A percentile compares a stretch with the other conserved stretches of the same genome.
phyloP scores from a whole-genome alignment of 2,329 filamentous ascomycete genomes.

The Arthrobotrys sinensis region DNA sequence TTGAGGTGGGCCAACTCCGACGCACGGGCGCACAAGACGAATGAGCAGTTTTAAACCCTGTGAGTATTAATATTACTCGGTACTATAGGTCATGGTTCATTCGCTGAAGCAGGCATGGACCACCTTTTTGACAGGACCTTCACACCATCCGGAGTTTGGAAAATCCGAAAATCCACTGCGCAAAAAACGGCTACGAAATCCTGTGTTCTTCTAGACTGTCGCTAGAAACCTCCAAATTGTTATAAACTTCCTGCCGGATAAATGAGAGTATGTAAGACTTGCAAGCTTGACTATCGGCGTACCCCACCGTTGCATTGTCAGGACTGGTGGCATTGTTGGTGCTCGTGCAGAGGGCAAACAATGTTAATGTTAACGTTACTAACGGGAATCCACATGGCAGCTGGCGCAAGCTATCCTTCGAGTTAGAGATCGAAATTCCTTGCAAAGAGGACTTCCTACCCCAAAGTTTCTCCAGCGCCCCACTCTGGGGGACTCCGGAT shows the following conservation, averaged over 20 bases:
- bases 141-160: conserved; percentile 19
- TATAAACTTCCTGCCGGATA: conserved; percentile 19
- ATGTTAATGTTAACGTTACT: conserved; percentile 7
- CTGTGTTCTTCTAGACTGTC: conserved; percentile 17
- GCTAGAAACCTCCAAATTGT: conserved; percentile 33
- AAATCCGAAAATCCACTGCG: conserved; percentile 20
- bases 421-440: conserved; percentile 7
- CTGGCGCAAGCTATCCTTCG: conserved; percentile 19
- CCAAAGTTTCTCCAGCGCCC: conserved; percentile 41
- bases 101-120: conserved; percentile 17
- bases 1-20: conserved; percentile 18
- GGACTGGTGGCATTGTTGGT: no score
- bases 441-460: conserved; percentile 15
- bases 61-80: conserved; percentile 33
- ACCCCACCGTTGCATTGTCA: conserved; percentile 5
- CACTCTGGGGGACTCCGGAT: conserved; percentile 41
- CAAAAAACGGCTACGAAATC: background rate
- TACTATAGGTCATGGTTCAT: conserved; percentile 23
- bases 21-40: conserved; percentile 22
- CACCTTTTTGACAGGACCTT: conserved; percentile 7
- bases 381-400: conserved; percentile 9
- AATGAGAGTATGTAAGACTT: conserved; percentile 22
- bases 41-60: conserved; percentile 45
- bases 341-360: conserved; percentile 12
- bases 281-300: background rate